These are phyloP conservation scores for Balamuthia mandrillaris DNA, from an alignment of 208 protist genomes.

Conservation along the genomic window DNA sequence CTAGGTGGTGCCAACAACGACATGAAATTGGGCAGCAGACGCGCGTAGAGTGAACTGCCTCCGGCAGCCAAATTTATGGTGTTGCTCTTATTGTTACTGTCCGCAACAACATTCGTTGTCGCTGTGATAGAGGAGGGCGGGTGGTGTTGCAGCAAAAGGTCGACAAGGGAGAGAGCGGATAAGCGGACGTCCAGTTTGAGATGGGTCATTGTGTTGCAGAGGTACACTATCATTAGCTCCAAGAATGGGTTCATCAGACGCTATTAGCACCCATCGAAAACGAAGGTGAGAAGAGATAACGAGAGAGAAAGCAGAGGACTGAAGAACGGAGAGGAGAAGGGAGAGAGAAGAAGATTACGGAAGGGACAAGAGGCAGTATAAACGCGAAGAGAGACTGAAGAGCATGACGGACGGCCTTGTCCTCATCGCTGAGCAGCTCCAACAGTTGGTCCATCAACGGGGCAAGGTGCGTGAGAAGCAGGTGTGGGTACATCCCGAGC, in stretches of 20 bases:
- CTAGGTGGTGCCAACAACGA: not conserved
- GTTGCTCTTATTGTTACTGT: no score
- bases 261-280: not conserved
- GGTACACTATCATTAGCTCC: constrained; percentile 15
- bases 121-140: no score
- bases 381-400: constrained; percentile 3
- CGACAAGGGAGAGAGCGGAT: not conserved
- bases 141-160: no score
- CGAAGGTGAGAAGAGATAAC: no score
- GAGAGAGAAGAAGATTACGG: not conserved
- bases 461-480: not conserved
- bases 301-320: not conserved
- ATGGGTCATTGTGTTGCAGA: constrained; percentile 19
- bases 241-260: constrained; percentile 17
- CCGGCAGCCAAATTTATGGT: no score
- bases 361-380: not conserved
- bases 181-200: constrained; percentile 16
- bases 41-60: no score
- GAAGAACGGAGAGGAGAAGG: not conserved
- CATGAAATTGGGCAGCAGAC: constrained; percentile 17
- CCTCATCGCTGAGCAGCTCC: constrained; percentile 27
- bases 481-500: not conserved
- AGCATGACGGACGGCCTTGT: not conserved
- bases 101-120: no score
- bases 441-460: constrained; percentile 12